phyloP scores from a whole-genome alignment of 768 basidiomycete genomes.

The Fibroporia radiculosa region DNA sequence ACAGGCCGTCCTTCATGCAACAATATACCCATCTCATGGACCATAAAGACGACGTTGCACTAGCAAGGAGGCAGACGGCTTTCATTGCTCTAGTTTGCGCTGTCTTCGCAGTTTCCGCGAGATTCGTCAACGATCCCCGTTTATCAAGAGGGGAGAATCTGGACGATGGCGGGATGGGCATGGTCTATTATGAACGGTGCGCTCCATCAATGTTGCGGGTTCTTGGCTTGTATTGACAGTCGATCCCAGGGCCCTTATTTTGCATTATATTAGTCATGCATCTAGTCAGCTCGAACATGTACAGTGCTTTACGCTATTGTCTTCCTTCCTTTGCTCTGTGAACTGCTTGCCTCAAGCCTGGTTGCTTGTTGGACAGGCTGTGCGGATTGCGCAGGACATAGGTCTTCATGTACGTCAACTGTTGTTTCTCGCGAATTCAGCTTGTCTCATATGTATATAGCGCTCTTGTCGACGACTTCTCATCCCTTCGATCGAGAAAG shows the following conservation, averaged over 20 bases:
- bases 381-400: conserved; percentile 84
- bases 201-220: conserved; percentile 15
- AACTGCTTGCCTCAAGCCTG: conserved; percentile 94
- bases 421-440: conserved; percentile 5
- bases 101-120: conserved; percentile 85
- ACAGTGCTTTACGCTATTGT: conserved; percentile 83
- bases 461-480: conserved; percentile 73
- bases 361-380: conserved; percentile 86
- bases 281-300: conserved; percentile 82
- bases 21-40: conserved; percentile 73
- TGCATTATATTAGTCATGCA: conserved; percentile 88
- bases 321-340: conserved; percentile 85
- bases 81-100: conserved; percentile 81
- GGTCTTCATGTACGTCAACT: conserved; percentile 75
- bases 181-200: conserved; percentile 85
- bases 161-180: conserved; percentile 81
- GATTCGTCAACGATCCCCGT: conserved; percentile 68
- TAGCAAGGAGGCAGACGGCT: conserved; percentile 55
- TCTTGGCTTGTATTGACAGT: not conserved
- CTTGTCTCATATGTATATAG: conserved; percentile 30
- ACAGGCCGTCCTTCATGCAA: conserved; percentile 76
- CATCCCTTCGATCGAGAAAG: conserved; percentile 72
- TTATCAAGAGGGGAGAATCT: conserved; percentile 45
- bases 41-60: conserved; percentile 41
- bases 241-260: conserved; percentile 62